Conservation (phyloP, 257 asterid species). For the Pogostemon cablin region DNA sequence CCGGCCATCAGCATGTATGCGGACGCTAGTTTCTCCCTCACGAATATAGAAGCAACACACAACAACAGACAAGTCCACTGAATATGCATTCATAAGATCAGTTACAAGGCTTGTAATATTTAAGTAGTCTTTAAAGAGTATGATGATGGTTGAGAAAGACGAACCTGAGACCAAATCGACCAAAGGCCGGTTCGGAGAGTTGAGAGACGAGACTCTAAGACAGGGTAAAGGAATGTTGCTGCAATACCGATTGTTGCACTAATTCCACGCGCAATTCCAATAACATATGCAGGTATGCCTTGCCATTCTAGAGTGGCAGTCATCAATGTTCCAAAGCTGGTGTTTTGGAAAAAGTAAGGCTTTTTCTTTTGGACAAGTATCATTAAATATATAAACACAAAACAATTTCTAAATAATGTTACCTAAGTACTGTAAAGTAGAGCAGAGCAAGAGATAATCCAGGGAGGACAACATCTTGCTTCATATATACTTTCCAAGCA, state of each 20-base stretch:
- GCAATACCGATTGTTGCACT: constrained; percentile 80
- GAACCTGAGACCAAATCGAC: constrained; percentile 97
- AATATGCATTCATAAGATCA: constrained; percentile 11
- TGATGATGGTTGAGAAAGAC: not conserved
- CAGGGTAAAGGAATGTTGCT: constrained; percentile 78
- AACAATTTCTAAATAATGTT: not conserved
- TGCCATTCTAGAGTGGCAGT: constrained; percentile 91
- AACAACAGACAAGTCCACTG: constrained; percentile 82
- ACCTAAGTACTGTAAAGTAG: constrained; percentile 85
- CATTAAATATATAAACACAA: no score
- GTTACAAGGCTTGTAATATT: not conserved
- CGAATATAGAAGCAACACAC: constrained; percentile 69
- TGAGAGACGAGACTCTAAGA: constrained; percentile 59
- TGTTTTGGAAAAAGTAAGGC: not conserved
- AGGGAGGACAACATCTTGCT: constrained; percentile 75
- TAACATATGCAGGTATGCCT: constrained; percentile 80
- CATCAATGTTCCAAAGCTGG: constrained; percentile 93
- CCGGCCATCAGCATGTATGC: constrained; percentile 80
- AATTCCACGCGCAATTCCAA: constrained; percentile 85
- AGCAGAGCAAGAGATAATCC: constrained; percentile 84
- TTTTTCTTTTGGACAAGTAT: no score
- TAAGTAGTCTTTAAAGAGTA: no score
- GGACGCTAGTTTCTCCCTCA: constrained; percentile 45
- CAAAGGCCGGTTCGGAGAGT: constrained; percentile 82
- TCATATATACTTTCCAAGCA: constrained; percentile 76